phyloP scores from a whole-genome alignment of 2,329 filamentous ascomycete genomes.

The Talaromyces piceae region DNA sequence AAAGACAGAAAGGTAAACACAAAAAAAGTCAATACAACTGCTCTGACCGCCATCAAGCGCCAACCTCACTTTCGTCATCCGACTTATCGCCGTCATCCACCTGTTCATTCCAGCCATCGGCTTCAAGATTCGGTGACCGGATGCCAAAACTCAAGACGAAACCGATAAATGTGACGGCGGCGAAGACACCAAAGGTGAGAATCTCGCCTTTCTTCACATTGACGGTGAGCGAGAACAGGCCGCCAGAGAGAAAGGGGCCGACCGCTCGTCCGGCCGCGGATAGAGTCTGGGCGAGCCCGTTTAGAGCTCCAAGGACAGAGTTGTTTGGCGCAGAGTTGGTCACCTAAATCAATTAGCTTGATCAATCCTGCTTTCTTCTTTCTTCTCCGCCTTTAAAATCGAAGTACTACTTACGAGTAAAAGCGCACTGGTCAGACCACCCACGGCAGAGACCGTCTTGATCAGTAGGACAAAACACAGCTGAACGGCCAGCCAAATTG shows the following conservation, averaged over 20 bases:
- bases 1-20: not conserved
- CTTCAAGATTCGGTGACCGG: conserved; percentile 53
- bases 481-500: conserved; percentile 68
- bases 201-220: conserved; percentile 69
- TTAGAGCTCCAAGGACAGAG: conserved; percentile 78
- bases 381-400: not conserved
- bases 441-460: conserved; percentile 85
- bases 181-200: conserved; percentile 81
- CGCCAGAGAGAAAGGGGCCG: conserved; percentile 81
- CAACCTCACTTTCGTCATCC: conserved; percentile 37
- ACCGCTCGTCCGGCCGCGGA: conserved; percentile 83
- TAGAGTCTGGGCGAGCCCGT: conserved; percentile 88
- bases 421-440: conserved; percentile 81
- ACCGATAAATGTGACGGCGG: conserved; percentile 70
- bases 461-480: conserved; percentile 73
- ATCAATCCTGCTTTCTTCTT: too few species aligned
- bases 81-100: conserved; percentile 29
- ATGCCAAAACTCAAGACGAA: conserved; percentile 77
- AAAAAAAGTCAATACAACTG: too few species aligned
- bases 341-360: conserved; percentile 49
- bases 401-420: conserved; percentile 57
- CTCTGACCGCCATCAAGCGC: too few species aligned
- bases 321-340: conserved; percentile 88
- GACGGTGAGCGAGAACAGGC: conserved; percentile 72
- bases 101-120: conserved; percentile 46